Base-by-base conservation (phyloP, 108 stramenopile species). In the Pseudonitzschia multiseries region DNA sequence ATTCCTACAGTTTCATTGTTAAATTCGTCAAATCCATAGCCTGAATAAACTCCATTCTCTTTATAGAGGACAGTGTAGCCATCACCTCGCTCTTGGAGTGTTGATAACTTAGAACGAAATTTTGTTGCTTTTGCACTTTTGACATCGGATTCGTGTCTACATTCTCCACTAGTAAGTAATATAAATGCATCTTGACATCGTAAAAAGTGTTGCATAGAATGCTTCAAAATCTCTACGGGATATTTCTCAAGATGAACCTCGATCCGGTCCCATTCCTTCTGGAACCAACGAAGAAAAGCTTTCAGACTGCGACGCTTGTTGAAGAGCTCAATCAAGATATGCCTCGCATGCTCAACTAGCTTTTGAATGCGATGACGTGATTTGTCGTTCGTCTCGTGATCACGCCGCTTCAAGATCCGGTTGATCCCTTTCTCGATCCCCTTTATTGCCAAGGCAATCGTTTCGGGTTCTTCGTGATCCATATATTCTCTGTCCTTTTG, bases 21-120 rank as follows among this genome's bases (percentile, higher is more conserved):
- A 33, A 84, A 83, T 79, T 94, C 93, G 72, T 94, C 93, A 84
- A 86, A 89, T 1, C 88, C 87, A 57, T 59, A 80, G 0, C 93
- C 93, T 27, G 86, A 85, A 59, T 94, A 94, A 13, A 75, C 78
- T 17, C 59, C 53, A 31, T 68, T 41, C 9, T 78, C 78, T 9
- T 71, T 71, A 64, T 79, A 94, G 15, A 86, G 71, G 15, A 59
- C 71, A 8, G 93, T 94, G 56, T 86, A 81, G n/a, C 92, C 89
- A 83, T 93, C 92, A 41, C 36, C 57, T 15, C 83, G 75, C 29
- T 72, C 80, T 41, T 71, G 14, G 14, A 71, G 27, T n/a, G 79
- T 68, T 15, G 57, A 50, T 33, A 90, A 65, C 62, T 61, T 73
- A 3, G 86, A 85, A 21, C 63, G 65, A 40, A 63, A 67, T 20